A percentile compares a stretch with the other conserved stretches of the same genome.
These are phyloP conservation scores for Lachancea sp. DNA, from an alignment of 805 yeast species.

Conservation along the genomic window DNA sequence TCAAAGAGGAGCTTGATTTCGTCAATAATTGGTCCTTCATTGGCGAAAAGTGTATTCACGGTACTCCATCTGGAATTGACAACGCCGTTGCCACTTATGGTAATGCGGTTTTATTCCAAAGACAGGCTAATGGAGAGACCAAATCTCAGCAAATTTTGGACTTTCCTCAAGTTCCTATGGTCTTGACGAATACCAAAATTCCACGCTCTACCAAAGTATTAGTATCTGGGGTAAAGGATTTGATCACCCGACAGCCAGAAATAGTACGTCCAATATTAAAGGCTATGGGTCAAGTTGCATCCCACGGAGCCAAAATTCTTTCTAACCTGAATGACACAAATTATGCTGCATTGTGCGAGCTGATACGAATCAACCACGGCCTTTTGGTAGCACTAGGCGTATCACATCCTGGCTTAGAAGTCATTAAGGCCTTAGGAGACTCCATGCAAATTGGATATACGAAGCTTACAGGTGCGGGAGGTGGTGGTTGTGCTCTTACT, in stretches of 20 bases:
- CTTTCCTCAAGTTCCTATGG: conserved; percentile 66
- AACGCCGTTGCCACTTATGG: conserved; percentile 95
- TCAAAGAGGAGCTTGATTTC: conserved; percentile 44
- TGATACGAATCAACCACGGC: conserved; percentile 83
- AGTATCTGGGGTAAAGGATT: conserved; percentile 66
- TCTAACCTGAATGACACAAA: conserved; percentile 40
- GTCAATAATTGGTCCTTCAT: conserved; percentile 84
- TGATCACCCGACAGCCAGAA: conserved; percentile 47
- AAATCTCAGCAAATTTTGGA: conserved; percentile 25
- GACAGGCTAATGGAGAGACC: conserved; percentile 35
- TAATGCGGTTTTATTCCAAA: conserved; percentile 87
- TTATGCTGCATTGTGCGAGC: conserved; percentile 41
- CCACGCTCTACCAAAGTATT: conserved; percentile 82
- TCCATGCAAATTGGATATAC: conserved; percentile 69
- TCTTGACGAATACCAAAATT: conserved; percentile 79
- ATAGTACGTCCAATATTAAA: conserved; percentile 55
- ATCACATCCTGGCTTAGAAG: conserved; percentile 85
- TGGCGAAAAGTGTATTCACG: conserved; percentile 94
- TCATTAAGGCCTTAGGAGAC: conserved; percentile 61
- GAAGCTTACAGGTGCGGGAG: conserved; percentile 97
- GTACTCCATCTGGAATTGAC: conserved; percentile 94
- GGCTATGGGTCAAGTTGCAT: conserved; percentile 69
- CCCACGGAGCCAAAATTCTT: conserved; percentile 45
- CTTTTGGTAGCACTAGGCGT: conserved; percentile 80
- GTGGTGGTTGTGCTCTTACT: conserved; percentile 97